A percentile compares a stretch with the other conserved stretches of the same genome.
phyloP scores from a whole-genome alignment of 345 rosid species.

The Chamaenerion angustifolium region DNA sequence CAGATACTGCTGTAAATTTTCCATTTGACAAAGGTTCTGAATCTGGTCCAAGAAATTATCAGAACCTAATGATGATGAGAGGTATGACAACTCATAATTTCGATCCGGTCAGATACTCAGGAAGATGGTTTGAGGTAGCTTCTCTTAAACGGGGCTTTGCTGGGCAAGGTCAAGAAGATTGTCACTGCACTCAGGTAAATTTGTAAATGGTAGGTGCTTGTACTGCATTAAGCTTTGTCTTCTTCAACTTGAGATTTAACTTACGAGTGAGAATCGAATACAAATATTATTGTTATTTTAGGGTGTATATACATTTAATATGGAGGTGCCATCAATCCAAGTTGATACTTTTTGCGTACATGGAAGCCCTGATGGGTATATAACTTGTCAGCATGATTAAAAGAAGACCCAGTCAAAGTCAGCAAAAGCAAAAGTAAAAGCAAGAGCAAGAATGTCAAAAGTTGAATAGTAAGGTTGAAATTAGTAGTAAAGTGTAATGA shows the following conservation, averaged over 20 bases:
- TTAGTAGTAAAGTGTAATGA: no score
- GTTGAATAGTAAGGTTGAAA: no score
- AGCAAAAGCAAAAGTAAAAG: no score
- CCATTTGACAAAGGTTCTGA: conserved; percentile 48
- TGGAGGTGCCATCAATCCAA: conserved; percentile 49
- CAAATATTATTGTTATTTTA: conserved; percentile 19
- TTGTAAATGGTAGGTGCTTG: background rate
- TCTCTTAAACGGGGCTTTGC: conserved; percentile 93
- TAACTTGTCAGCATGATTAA: no score
- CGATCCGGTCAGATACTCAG: conserved; percentile 76
- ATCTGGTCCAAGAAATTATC: conserved; percentile 24
- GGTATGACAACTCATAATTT: conserved; percentile 82
- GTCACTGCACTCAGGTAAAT: conserved; percentile 92
- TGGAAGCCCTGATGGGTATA: conserved; percentile 89
- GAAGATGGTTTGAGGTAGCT: conserved; percentile 98
- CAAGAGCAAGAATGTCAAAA: no score
- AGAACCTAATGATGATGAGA: conserved; percentile 78
- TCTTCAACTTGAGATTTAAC: no score
- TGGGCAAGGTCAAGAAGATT: conserved; percentile 95
- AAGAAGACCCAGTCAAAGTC: no score
- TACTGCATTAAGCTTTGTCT: no score
- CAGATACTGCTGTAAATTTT: conserved; percentile 28
- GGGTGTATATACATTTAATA: conserved; percentile 76
- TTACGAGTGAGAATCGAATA: background rate
- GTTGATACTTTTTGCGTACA: conserved; percentile 94